Percentiles rank a stretch among this genome's conserved stretches.
phyloP scores from a whole-genome alignment of 1,284 basidiomycete species.

The Malassezia vespertilionis region DNA sequence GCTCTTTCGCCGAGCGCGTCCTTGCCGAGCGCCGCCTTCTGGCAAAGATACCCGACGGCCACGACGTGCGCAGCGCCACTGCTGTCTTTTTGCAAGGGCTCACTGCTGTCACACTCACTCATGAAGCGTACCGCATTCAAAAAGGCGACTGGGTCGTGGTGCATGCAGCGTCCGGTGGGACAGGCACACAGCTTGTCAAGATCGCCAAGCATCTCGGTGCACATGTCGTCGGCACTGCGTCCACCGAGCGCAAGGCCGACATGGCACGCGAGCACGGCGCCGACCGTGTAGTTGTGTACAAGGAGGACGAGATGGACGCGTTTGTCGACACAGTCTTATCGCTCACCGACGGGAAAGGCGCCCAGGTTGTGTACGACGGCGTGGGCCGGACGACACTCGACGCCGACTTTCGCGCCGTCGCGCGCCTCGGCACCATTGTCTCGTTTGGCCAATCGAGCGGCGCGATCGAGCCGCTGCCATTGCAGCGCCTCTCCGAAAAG shows the following conservation, averaged over 20 bases:
- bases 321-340: conserved; percentile 35
- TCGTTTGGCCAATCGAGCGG: conserved; percentile 80
- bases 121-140: conserved; percentile 72
- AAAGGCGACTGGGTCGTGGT: conserved; percentile 58
- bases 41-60: conserved; percentile 52
- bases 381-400: conserved; percentile 58
- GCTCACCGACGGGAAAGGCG: conserved; percentile 69
- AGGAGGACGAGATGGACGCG: conserved; percentile 28
- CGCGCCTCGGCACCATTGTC: conserved; percentile 54
- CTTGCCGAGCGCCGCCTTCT: conserved; percentile 58
- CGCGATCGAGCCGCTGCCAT: conserved; percentile 56
- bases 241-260: conserved; percentile 69
- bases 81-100: conserved; percentile 64
- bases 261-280: conserved; percentile 73
- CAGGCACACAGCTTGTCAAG: conserved; percentile 53
- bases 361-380: conserved; percentile 76
- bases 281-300: conserved; percentile 74
- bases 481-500: conserved; percentile 63
- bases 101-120: conserved; percentile 67
- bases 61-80: conserved; percentile 61
- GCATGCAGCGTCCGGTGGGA: conserved; percentile 76
- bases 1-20: conserved; percentile 65
- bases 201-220: conserved; percentile 57
- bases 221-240: conserved; percentile 87
- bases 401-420: conserved; percentile 65